Conservation (phyloP, 164 flowering plant species). For the Paratinospora sagittata region DNA sequence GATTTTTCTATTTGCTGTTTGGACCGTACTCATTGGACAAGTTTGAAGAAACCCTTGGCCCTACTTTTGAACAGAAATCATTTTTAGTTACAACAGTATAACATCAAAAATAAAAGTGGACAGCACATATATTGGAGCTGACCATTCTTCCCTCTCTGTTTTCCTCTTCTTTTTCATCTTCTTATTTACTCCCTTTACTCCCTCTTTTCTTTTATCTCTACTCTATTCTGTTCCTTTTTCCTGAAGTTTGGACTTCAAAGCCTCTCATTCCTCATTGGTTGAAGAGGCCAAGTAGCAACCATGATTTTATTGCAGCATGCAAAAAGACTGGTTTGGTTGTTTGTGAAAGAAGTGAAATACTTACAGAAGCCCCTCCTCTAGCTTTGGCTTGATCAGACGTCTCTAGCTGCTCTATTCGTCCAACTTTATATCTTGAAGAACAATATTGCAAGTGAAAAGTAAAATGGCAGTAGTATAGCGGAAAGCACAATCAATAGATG, state of each 20-base stretch:
- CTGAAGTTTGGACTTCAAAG: neutral
- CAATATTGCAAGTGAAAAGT: neutral
- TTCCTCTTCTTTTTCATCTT: neutral
- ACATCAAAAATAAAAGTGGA: neutral
- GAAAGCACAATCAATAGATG: neutral
- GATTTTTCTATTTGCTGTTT: too few species aligned
- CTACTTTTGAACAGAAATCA: neutral
- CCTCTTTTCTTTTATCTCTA: neutral
- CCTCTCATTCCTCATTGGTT: neutral
- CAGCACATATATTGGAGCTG: neutral
- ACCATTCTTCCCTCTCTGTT: neutral
- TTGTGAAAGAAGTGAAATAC: slow-evolving; percentile 21
- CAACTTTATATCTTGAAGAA: slow-evolving; percentile 77
- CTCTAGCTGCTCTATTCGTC: slow-evolving; percentile 86
- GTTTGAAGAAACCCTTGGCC: neutral
- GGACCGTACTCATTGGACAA: too few species aligned
- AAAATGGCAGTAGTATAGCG: neutral
- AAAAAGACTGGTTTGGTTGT: neutral
- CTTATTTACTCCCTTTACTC: neutral
- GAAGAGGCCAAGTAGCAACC: neutral
- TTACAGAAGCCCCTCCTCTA: slow-evolving; percentile 80
- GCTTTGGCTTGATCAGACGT: slow-evolving; percentile 89
- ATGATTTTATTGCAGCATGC: neutral
- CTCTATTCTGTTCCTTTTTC: neutral
- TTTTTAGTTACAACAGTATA: too few species aligned